Evolutionary conservation across 805 yeast genomes (phyloP).

Genomic region (Candida cerambycidarum): DNA sequence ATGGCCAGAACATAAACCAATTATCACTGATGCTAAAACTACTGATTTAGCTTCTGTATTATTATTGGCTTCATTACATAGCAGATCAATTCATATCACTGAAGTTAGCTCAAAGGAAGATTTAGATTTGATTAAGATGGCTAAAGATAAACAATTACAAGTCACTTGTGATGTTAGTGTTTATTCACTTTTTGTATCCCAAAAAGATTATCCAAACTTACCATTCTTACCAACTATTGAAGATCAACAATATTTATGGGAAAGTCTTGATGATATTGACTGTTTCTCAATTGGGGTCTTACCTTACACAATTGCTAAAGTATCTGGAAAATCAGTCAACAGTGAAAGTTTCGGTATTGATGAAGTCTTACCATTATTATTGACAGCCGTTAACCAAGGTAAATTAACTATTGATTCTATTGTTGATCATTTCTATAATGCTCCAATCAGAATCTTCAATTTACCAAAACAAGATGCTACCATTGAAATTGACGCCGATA

Average conservation of each 20-base stretch:
- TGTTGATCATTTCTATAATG: constrained; percentile 68
- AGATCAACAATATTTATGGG: constrained; percentile 85
- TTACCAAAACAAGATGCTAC: constrained; percentile 76
- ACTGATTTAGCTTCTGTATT: constrained; percentile 92
- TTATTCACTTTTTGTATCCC: constrained; percentile 72
- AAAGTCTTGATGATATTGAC: constrained; percentile 67
- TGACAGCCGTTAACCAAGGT: constrained; percentile 75
- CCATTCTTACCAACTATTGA: constrained; percentile 73
- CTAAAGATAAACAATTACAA: constrained; percentile 74
- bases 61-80: constrained; percentile 83
- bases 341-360: constrained; percentile 72
- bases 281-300: constrained; percentile 82
- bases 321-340: constrained; percentile 55
- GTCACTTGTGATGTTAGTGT: constrained; percentile 91
- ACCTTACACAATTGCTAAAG: constrained; percentile 71
- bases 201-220: constrained; percentile 70
- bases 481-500: constrained; percentile 83
- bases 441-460: constrained; percentile 80
- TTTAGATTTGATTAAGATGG: constrained; percentile 77
- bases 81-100: constrained; percentile 82
- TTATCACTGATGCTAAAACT: constrained; percentile 87
- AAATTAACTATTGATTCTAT: constrained; percentile 73
- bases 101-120: constrained; percentile 82
- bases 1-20: constrained; percentile 85
- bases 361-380: constrained; percentile 78